A percentile compares a stretch with the other conserved stretches of the same genome.
Evolutionary conservation across 2,329 filamentous ascomycete species (phyloP).

Genomic region (Hypoxylon sp.): DNA sequence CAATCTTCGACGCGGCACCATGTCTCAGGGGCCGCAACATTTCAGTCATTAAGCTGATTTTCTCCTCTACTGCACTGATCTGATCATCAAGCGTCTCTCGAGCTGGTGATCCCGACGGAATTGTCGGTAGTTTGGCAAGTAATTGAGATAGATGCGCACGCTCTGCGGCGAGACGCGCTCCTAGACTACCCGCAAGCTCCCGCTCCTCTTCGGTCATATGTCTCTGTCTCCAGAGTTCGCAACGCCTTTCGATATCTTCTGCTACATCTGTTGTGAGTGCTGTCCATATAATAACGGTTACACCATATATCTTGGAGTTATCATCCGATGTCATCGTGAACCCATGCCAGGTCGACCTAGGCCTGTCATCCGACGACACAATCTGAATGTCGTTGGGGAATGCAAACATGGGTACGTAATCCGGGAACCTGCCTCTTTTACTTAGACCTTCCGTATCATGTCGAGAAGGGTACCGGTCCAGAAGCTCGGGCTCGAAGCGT

Average conservation of each 20-base stretch:
- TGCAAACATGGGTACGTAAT: slow-evolving; percentile 99
- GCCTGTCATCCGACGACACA: slow-evolving; percentile 93
- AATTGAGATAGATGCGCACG: slow-evolving; percentile 91
- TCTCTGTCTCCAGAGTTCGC: slow-evolving; percentile 85
- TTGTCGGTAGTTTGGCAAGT: slow-evolving; percentile 83
- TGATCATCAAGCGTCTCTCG: slow-evolving; percentile 91
- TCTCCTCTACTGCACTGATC: slow-evolving; percentile 96
- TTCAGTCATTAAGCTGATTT: slow-evolving; percentile 96
- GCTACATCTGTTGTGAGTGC: slow-evolving; percentile 86
- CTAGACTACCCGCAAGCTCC: slow-evolving; percentile 91
- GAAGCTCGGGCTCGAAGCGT: slow-evolving; percentile 93
- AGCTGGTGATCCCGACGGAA: slow-evolving; percentile 83
- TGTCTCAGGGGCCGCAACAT: slow-evolving; percentile 92
- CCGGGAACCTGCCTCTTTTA: slow-evolving; percentile 88
- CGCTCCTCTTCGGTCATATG: slow-evolving; percentile 93
- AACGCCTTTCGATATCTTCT: slow-evolving; percentile 85
- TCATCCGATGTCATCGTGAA: slow-evolving; percentile 98
- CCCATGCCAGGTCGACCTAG: slow-evolving; percentile 97
- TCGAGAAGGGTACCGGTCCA: slow-evolving; percentile 93
- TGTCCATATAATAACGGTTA: slow-evolving; percentile 93
- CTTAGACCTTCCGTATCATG: slow-evolving; percentile 84
- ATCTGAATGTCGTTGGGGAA: slow-evolving; percentile 99
- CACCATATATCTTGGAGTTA: slow-evolving; percentile 90
- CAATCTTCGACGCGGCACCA: slow-evolving; percentile 95
- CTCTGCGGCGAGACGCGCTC: slow-evolving; percentile 87